Evolutionary conservation across 371 early-diverging fungal species (phyloP), one percentile per base, ranked within the genome.

Genomic region (Rhizomucor pusillus): DNA sequence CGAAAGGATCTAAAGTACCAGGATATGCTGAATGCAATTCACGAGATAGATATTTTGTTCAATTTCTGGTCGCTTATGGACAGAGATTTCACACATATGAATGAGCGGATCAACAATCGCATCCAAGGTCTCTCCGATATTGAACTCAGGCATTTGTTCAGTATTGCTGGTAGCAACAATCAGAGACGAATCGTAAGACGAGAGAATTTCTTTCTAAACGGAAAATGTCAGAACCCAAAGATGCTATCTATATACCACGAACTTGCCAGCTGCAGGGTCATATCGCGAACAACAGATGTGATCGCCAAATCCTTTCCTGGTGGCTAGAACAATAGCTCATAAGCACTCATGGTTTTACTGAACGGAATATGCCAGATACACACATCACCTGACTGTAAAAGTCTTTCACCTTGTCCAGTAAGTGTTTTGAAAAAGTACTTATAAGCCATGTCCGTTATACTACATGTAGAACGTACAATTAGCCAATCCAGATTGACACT

Each of bases 151-250:
- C 11, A 67, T 52, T 6, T 63, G 61, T 33, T 66, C 72, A 0
- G 63, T 57, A 13, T 45, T 56, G 4, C 61, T 57, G 12, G 67
- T 63, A 13, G 65, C 62, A 4, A 81, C 67, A 22, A 89, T 71
- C 45, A 88, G 75, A 0, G 89, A 87, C 1, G 85, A 80, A 39
- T 90, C 90, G 59, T 90, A 90, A 0, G 89, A 87, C 19, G 86
- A 82, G 73, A 90, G 77, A 34, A 92, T 86, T 57, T 90, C 90
- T 72, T 87, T 87, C 83, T 88, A 67, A 37, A 43, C n/a, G 25
- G 43, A 25, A 43, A 6, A 45, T 18, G 3, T 39, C 33, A 36
- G 23, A 35, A 20, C 16, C 10, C 6, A 33, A 16, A 6, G 7
- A 13, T n/a, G n/a, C n/a, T n/a, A n/a, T 52, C 7, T 11, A 24